A percentile compares a stretch with the other conserved stretches of the same genome.
phyloP scores from a whole-genome alignment of 768 basidiomycete species.

The Dioszegia crocea region DNA sequence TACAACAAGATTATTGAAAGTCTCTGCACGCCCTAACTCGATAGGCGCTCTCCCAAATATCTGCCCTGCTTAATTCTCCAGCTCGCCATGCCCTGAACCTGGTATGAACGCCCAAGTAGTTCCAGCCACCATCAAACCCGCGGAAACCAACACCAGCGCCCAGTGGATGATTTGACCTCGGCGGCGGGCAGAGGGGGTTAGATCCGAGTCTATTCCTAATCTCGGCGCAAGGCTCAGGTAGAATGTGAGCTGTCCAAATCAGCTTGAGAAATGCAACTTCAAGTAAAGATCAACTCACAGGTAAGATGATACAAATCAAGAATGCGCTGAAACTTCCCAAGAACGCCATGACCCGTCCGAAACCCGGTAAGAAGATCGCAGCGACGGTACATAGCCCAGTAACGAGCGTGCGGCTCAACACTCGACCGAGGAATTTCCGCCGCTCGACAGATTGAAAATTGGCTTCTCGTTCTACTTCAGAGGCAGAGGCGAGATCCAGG shows the following conservation, averaged over 20 bases:
- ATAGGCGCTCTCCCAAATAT: too few relatives aligned
- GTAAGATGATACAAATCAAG: conserved; percentile 70
- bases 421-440: conserved; percentile 15
- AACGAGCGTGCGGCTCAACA: conserved; percentile 60
- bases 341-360: conserved; percentile 73
- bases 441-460: neutral
- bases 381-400: conserved; percentile 62
- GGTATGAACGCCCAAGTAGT: conserved; percentile 62
- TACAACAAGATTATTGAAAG: too few relatives aligned
- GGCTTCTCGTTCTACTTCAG: neutral
- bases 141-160: conserved; percentile 56
- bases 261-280: neutral
- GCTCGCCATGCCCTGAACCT: conserved; percentile 14
- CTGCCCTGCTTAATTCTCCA: neutral
- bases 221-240: conserved; percentile 32
- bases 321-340: conserved; percentile 83
- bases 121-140: conserved; percentile 72
- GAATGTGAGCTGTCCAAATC: conserved; percentile 34
- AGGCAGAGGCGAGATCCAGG: neutral
- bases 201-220: conserved; percentile 2
- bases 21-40: too few relatives aligned
- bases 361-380: conserved; percentile 73
- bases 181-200: too few relatives aligned
- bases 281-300: conserved; percentile 60
- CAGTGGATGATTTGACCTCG: conserved; percentile 54